These are phyloP conservation scores for Irpex sp. DNA, from an alignment of 1,284 basidiomycete species.

Conservation along the genomic window DNA sequence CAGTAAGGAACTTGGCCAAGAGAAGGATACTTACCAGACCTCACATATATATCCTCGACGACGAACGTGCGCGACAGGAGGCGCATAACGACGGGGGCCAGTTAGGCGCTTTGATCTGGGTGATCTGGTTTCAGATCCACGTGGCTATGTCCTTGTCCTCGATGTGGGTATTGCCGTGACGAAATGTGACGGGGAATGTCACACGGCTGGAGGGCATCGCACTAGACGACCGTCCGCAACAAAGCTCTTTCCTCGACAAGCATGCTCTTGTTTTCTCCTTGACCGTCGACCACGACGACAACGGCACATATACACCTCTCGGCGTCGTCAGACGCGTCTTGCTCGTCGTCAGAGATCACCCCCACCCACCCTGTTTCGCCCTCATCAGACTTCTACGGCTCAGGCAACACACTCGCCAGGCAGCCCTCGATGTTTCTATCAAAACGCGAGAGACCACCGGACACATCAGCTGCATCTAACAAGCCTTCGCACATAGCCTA, in stretches of 20 bases:
- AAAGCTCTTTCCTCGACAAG: background rate
- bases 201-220: background rate
- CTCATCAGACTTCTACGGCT: background rate
- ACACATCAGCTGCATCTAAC: constrained; percentile 13
- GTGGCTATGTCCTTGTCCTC: constrained; percentile 11
- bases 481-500: constrained; percentile 17
- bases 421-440: constrained; percentile 17
- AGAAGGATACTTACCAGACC: no score
- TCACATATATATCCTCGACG: no score
- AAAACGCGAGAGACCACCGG: constrained; percentile 13
- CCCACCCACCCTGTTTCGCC: background rate
- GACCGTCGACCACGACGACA: background rate
- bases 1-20: no score
- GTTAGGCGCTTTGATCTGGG: background rate
- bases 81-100: background rate
- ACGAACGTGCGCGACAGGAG: background rate
- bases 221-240: constrained; percentile 6
- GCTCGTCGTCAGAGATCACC: background rate
- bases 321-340: background rate
- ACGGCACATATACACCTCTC: background rate
- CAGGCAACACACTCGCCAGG: background rate
- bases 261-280: constrained; percentile 10
- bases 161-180: constrained; percentile 6
- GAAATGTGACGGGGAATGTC: constrained; percentile 1
- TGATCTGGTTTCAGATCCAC: constrained; percentile 14